A percentile compares a stretch with the other conserved stretches of the same genome.
Conservation (phyloP, 2,329 filamentous ascomycete species). For the Pseudofabraea citricarpa region DNA sequence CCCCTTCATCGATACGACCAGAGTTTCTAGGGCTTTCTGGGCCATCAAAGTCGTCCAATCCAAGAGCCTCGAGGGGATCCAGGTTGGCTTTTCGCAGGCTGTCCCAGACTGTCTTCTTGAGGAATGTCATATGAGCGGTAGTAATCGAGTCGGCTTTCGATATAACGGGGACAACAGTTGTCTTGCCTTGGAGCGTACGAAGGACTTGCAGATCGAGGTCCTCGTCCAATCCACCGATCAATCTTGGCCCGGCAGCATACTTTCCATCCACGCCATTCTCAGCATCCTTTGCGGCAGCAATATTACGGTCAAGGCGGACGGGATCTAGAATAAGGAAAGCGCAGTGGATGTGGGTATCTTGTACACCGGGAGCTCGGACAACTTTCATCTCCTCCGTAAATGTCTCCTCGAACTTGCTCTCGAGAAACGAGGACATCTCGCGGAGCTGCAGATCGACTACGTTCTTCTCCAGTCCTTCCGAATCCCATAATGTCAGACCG, state of each 20-base stretch:
- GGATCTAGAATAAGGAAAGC: conserved; percentile 92
- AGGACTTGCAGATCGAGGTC: conserved; percentile 88
- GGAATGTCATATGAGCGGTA: conserved; percentile 84
- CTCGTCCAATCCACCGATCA: conserved; percentile 72
- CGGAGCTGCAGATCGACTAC: conserved; percentile 91
- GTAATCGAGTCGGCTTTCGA: conserved; percentile 97
- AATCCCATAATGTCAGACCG: conserved; percentile 94
- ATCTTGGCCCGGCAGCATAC: conserved; percentile 34
- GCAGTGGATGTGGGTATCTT: conserved; percentile 96
- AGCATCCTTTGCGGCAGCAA: conserved; percentile 58
- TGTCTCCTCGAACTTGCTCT: conserved; percentile 98
- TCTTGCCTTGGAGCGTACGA: conserved; percentile 84
- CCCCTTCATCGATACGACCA: conserved; percentile 48
- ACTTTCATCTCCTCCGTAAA: conserved; percentile 98
- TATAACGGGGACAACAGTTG: conserved; percentile 90
- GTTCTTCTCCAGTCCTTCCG: conserved; percentile 89
- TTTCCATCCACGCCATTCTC: conserved; percentile 49
- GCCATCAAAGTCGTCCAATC: conserved; percentile 70
- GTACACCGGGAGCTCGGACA: conserved; percentile 82
- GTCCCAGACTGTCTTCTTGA: conserved; percentile 88
- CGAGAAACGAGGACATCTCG: conserved; percentile 86
- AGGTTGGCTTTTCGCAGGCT: conserved; percentile 81
- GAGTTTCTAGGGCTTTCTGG: conserved; percentile 44
- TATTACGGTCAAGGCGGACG: conserved; percentile 75
- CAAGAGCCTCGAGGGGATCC: conserved; percentile 82